Conservation (phyloP, 306 rosid genomes). For the Dalbergia cultrata region DNA sequence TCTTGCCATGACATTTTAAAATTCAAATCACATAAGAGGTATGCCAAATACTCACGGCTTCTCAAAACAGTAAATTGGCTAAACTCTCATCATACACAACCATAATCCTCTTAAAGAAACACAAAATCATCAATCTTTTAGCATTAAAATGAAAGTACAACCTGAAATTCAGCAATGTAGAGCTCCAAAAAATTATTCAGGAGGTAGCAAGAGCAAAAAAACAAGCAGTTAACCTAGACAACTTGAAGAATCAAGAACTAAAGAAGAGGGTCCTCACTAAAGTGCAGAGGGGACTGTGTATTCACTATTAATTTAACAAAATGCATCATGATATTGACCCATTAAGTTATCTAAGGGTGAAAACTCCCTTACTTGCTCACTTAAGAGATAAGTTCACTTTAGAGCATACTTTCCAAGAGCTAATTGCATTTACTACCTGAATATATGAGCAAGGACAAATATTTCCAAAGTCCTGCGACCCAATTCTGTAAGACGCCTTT, state of each 20-base stretch:
- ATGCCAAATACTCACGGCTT: not conserved
- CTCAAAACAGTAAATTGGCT: constrained; percentile 1
- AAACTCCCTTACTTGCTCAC: not conserved
- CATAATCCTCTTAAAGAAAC: constrained; percentile 26
- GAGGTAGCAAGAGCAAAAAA: constrained; percentile 4
- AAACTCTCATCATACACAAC: constrained; percentile 18
- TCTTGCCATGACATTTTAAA: not conserved
- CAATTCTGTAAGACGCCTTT: constrained; percentile 95
- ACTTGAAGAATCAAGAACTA: constrained; percentile 32
- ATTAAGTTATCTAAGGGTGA: not conserved
- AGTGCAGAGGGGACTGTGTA: not conserved
- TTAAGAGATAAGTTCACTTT: not conserved
- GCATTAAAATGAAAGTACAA: not conserved
- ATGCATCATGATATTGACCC: not conserved
- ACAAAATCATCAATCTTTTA: not conserved
- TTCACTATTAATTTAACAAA: not conserved
- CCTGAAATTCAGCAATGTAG: constrained; percentile 12
- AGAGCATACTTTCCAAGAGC: not conserved
- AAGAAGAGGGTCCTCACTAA: not conserved
- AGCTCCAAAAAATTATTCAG: constrained; percentile 9
- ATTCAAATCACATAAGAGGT: not conserved
- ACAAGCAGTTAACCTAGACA: constrained; percentile 31
- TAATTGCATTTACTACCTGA: constrained; percentile 64
- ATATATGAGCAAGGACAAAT: constrained; percentile 95
- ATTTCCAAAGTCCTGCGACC: constrained; percentile 98